phyloP scores from a whole-genome alignment of 106 monocot species.

The Chionographis japonica region DNA sequence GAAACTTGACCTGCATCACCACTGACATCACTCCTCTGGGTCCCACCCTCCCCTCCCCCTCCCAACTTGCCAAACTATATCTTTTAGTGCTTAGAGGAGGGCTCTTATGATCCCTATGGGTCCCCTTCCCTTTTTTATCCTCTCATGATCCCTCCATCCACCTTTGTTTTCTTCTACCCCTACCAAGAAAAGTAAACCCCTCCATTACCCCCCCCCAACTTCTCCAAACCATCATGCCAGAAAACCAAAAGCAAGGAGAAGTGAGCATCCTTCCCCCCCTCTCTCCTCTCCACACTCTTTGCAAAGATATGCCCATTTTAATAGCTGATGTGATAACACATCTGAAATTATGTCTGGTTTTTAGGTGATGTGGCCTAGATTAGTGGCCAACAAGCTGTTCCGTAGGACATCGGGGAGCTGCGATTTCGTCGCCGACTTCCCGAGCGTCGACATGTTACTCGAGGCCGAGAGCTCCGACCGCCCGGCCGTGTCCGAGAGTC shows the following conservation, averaged over 20 bases:
- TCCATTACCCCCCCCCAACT: background rate
- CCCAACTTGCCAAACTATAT: constrained; percentile 15
- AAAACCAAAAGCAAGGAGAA: constrained; percentile 14
- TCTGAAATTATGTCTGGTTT: background rate
- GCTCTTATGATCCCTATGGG: background rate
- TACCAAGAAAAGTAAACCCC: background rate
- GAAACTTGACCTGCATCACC: constrained; percentile 8
- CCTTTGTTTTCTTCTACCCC: background rate
- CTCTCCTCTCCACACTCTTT: background rate
- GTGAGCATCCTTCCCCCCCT: constrained; percentile 3
- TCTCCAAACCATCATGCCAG: constrained; percentile 12
- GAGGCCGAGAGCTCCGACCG: background rate
- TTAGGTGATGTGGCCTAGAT: constrained; percentile 31
- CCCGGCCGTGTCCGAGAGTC: background rate
- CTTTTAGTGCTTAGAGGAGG: background rate
- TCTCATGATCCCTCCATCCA: background rate
- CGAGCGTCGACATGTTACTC: background rate
- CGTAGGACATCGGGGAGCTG: background rate
- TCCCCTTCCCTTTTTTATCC: background rate
- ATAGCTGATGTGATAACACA: background rate
- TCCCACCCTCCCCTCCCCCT: background rate
- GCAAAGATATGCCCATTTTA: background rate
- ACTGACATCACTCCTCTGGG: background rate
- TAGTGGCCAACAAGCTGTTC: constrained; percentile 31
- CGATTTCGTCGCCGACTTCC: constrained; percentile 15